Conservation (phyloP, 257 asterid species). For the Solanum commersonii region DNA sequence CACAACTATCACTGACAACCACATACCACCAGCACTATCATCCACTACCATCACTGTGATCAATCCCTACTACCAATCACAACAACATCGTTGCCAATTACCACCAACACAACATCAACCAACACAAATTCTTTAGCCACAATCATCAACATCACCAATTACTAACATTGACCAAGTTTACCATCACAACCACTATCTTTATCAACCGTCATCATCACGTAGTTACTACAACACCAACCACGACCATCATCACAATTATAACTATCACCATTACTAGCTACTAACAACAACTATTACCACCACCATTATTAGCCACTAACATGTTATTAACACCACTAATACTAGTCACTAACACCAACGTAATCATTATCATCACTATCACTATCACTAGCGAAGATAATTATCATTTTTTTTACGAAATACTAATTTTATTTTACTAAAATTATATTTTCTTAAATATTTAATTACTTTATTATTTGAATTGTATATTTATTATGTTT, state of each 20-base stretch:
- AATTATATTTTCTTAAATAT: too few species aligned
- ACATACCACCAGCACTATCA: neutral
- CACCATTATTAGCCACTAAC: neutral
- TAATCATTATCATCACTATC: neutral
- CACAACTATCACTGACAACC: too few species aligned
- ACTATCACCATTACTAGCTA: neutral
- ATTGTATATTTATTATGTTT: neutral
- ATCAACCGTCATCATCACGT: too few species aligned
- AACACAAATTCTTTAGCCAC: neutral
- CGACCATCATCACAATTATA: too few species aligned
- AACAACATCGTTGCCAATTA: neutral
- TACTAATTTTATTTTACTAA: too few species aligned
- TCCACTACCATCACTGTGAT: too few species aligned
- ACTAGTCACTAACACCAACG: neutral
- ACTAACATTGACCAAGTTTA: too few species aligned
- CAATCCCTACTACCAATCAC: neutral
- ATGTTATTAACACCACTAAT: neutral
- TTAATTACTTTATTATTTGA: neutral
- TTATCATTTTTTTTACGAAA: too few species aligned
- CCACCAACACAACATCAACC: neutral
- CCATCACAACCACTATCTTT: neutral
- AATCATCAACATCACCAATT: neutral
- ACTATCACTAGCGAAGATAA: too few species aligned
- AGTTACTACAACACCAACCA: neutral
- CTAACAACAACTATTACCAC: neutral